Conservation (phyloP, 345 rosid species). For the Cochlearia excelsa region DNA sequence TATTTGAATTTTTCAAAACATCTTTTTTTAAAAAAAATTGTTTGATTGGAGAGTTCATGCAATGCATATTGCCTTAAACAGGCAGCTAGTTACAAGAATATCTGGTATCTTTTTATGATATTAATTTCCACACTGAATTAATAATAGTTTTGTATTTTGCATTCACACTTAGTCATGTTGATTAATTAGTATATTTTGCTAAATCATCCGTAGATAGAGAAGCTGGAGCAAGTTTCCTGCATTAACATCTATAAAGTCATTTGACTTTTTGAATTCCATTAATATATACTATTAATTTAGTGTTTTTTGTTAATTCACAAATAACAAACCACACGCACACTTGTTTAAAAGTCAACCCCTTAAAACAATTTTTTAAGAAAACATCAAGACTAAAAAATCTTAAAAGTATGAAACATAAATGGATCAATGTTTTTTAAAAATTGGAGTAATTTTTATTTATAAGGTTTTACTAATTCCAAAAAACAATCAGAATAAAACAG, state of each 20-base stretch:
- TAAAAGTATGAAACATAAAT: background rate
- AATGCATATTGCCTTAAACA: conserved; percentile 32
- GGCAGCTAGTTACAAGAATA: conserved; percentile 27
- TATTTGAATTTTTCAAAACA: conserved; percentile 25
- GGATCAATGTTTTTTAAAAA: too few relatives aligned
- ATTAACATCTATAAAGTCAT: conserved; percentile 7
- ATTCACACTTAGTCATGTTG: conserved; percentile 9
- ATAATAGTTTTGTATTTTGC: conserved; percentile 11
- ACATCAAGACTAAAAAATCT: too few relatives aligned
- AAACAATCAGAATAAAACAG: conserved; percentile 15
- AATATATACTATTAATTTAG: conserved; percentile 7
- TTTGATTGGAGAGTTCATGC: conserved; percentile 31
- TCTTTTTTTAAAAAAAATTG: background rate
- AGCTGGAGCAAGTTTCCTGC: conserved; percentile 12
- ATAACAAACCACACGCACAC: conserved; percentile 20
- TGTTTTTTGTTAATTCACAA: conserved; percentile 4
- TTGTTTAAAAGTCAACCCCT: conserved; percentile 26
- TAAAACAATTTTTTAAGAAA: background rate
- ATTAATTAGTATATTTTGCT: background rate
- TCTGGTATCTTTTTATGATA: conserved; percentile 34
- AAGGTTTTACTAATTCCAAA: conserved; percentile 18
- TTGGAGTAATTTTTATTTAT: too few relatives aligned
- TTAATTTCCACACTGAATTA: background rate
- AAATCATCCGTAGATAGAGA: conserved; percentile 20
- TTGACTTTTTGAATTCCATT: conserved; percentile 27